These are phyloP conservation scores for Aspergillus panamensis DNA, from an alignment of 495 filamentous ascomycete genomes.

Conservation along the genomic window DNA sequence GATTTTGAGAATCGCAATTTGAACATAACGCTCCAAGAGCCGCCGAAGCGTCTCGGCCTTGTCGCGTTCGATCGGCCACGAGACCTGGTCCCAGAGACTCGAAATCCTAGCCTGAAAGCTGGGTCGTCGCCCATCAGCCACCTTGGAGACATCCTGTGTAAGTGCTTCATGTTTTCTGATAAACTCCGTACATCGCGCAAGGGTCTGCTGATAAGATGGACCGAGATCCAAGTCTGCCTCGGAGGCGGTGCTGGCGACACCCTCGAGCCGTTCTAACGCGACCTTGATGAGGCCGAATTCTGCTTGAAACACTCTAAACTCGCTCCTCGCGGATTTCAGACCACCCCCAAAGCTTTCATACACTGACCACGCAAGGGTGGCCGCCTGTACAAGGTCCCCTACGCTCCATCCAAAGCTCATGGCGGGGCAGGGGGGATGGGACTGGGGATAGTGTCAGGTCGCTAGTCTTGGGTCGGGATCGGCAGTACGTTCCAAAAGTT, in stretches of 20 bases:
- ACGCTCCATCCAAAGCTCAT: constrained; percentile 17
- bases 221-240: constrained; percentile 9
- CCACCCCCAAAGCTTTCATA: constrained; percentile 9
- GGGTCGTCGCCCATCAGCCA: not conserved
- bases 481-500: not conserved
- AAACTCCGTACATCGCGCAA: constrained; percentile 10
- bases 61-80: constrained; percentile 13
- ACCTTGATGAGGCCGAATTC: constrained; percentile 12
- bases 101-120: constrained; percentile 1
- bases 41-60: constrained; percentile 12
- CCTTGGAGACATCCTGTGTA: not conserved
- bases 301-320: constrained; percentile 7
- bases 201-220: not conserved
- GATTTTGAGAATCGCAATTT: constrained; percentile 14
- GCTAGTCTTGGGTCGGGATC: not conserved
- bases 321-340: not conserved
- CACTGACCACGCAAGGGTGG: constrained; percentile 7
- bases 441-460: not conserved
- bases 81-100: constrained; percentile 6
- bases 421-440: not conserved
- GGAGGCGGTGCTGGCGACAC: not conserved
- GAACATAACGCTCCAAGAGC: constrained; percentile 10
- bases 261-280: constrained; percentile 3
- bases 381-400: constrained; percentile 10
- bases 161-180: constrained; percentile 6